Percentiles rank a stretch among this genome's conserved stretches.
Conservation (phyloP, 2,329 filamentous ascomycete species). For the Fusarium poae region DNA sequence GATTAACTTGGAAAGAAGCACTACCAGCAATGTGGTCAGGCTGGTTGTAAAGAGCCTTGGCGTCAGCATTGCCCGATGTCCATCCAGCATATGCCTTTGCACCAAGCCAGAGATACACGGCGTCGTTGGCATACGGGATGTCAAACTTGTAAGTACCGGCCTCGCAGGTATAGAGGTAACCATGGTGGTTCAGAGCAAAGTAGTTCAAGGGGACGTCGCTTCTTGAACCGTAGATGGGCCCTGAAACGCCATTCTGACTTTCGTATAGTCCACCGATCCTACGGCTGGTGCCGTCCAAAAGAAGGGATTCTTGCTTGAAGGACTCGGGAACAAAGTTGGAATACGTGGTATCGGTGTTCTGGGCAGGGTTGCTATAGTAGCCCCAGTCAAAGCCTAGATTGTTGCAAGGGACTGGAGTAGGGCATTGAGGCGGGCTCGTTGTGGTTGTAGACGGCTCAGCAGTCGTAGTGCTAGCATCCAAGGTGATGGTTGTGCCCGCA, state of each 20-base stretch:
- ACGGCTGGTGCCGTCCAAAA: neutral
- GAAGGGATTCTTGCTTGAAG: constrained; percentile 1
- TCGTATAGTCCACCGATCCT: constrained; percentile 8
- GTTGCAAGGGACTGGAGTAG: neutral
- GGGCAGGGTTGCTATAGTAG: constrained; percentile 3
- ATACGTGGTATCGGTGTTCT: constrained; percentile 19
- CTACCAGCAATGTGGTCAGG: constrained; percentile 8
- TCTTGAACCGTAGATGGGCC: neutral
- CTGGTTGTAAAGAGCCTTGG: constrained; percentile 13
- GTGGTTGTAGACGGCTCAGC: constrained; percentile 1
- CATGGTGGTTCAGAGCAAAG: constrained; percentile 20
- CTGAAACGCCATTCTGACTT: rapidly evolving
- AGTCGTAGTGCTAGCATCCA: neutral
- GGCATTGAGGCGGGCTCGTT: neutral
- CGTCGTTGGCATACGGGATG: constrained; percentile 16
- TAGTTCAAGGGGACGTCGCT: rapidly evolving
- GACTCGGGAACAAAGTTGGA: neutral
- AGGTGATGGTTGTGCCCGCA: neutral
- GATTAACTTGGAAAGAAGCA: rapidly evolving
- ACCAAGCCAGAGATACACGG: neutral
- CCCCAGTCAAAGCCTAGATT: constrained; percentile 24
- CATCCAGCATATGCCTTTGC: neutral
- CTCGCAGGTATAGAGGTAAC: constrained; percentile 4
- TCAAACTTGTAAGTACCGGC: constrained; percentile 15
- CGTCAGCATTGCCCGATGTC: neutral